phyloP scores from a whole-genome alignment of 73 alveolate genomes.

The Tetrahymena elliotti region DNA sequence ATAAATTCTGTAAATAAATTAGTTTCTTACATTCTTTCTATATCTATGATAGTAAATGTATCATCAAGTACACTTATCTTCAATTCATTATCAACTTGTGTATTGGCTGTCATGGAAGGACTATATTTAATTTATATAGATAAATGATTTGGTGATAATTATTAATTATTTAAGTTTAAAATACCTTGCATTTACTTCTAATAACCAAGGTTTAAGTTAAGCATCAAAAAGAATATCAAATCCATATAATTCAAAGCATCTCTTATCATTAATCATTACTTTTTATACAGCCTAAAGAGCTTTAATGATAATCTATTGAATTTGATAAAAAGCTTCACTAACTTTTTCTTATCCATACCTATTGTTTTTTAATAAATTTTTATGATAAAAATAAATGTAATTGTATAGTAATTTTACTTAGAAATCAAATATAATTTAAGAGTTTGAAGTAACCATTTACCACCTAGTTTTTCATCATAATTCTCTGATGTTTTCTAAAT shows the following conservation, averaged over 20 bases:
- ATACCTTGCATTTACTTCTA: constrained; percentile 69
- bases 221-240: constrained; percentile 97
- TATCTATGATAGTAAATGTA: constrained; percentile 80
- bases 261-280: constrained; percentile 98
- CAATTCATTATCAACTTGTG: constrained; percentile 94
- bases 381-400: not conserved
- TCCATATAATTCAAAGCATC: constrained; percentile 99
- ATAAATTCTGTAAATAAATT: not conserved
- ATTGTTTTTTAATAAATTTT: not conserved
- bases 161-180: not conserved
- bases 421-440: constrained; percentile 89
- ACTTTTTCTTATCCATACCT: constrained; percentile 90
- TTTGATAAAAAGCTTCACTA: constrained; percentile 81
- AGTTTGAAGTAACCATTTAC: constrained; percentile 93
- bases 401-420: not conserved
- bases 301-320: constrained; percentile 77
- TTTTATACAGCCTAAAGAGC: constrained; percentile 83
- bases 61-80: constrained; percentile 96
- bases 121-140: constrained; percentile 60
- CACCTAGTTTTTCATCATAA: constrained; percentile 94
- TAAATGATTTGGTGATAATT: not conserved
- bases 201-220: constrained; percentile 98
- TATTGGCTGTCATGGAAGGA: constrained; percentile 98
- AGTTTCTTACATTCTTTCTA: not conserved
- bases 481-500: constrained; percentile 89